Evolutionary conservation across 2,329 filamentous ascomycete genomes (phyloP), one percentile per base, ranked within the genome.

Genomic region (Fusarium coffeatum): DNA sequence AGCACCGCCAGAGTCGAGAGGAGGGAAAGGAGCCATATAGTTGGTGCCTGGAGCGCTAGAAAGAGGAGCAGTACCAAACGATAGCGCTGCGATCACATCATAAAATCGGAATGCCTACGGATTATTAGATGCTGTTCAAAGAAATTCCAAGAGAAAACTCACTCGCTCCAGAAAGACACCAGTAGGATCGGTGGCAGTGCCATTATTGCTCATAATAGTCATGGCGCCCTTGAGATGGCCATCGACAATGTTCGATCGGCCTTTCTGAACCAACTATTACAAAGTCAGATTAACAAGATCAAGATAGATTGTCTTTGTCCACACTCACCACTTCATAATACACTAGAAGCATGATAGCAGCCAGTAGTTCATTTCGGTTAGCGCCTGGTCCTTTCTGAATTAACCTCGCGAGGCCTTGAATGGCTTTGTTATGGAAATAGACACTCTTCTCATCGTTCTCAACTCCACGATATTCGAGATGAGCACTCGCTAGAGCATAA

Each of bases 401-500:
- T 53, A 90, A 76, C 54, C 82, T 81, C 2, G 87, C 84, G 40
- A 90, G 78, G 1, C 86, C 87, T 69, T 87, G 85, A 25, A 90
- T 85, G 13, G 88, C 87, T 73, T 83, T 82, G 63, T 86, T 88
- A 66, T 90, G 88, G 66, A 89, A 89, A 64, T 84, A 84, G 2
- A 89, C 77, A 37, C 87, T 88, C 70, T 84, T 86, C 70, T 90
- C 87, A 22, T 79, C 76, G 23, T 84, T 85, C 27, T 84, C 79
- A 8, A 87, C 80, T 3, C 86, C 86, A 27, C 87, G 80, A 50
- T 87, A 93, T 69, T 95, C 92, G 61, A 97, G 83, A 77, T 97
- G 96, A 62, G 94, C 95, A 59, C 92, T 92, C 1, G 93, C 89
- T 10, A 98, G 83, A 1, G 94, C 93, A 62, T 93, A 94, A 64